Conservation (phyloP, 208 protist genomes). For the Naegleria lovaniensis region DNA sequence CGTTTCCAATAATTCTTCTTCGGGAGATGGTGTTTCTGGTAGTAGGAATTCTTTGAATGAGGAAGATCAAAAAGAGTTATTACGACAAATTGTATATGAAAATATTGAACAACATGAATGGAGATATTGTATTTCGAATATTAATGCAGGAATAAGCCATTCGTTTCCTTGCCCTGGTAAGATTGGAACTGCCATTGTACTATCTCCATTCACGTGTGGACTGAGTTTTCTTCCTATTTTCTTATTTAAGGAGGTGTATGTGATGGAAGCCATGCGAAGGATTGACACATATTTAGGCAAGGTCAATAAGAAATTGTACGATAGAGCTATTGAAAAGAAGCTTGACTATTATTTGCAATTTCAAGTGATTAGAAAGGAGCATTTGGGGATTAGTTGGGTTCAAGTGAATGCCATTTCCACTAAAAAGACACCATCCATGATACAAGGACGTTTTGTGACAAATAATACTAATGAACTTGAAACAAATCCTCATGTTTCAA, state of each 20-base stretch:
- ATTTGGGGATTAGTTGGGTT: not conserved
- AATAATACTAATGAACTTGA: too few species aligned
- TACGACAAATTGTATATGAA: not conserved
- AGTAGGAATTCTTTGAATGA: not conserved
- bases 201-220: not conserved
- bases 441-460: too few species aligned
- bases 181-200: not conserved
- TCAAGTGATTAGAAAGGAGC: not conserved
- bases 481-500: too few species aligned
- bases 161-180: not conserved
- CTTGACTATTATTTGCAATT: not conserved
- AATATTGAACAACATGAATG: not conserved
- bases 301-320: not conserved
- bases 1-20: not conserved
- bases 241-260: not conserved
- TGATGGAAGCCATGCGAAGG: not conserved
- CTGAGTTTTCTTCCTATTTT: not conserved
- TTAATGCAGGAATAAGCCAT: not conserved
- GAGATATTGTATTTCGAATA: slow-evolving; percentile 1
- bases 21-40: too few species aligned
- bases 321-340: not conserved
- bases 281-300: not conserved
- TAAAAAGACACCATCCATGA: too few species aligned
- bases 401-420: not conserved
- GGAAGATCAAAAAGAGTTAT: not conserved